Evolutionary conservation across 768 basidiomycete species (phyloP).

Genomic region (Mycena haematopus): DNA sequence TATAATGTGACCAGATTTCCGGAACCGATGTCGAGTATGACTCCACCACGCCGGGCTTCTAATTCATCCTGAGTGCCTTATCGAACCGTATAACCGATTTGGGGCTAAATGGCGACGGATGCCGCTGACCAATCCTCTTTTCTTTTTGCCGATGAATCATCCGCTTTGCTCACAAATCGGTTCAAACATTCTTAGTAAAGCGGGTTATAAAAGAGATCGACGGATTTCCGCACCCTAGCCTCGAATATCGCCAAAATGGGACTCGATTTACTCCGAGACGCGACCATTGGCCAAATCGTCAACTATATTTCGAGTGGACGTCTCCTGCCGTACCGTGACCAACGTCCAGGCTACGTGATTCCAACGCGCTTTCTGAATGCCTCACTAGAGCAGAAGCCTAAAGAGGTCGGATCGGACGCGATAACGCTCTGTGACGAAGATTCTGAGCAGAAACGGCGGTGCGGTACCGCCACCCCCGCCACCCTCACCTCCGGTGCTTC

Average conservation of each 20-base stretch:
- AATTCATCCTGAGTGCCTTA: too few species aligned
- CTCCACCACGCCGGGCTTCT: too few species aligned
- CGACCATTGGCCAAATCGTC: conserved; percentile 16
- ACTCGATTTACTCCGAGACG: conserved; percentile 14
- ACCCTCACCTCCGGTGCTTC: background rate
- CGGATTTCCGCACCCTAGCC: too few species aligned
- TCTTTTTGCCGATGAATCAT: too few species aligned
- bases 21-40: too few species aligned
- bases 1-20: too few species aligned
- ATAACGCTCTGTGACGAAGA: background rate
- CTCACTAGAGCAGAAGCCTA: background rate
- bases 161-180: too few species aligned
- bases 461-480: background rate
- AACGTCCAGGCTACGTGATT: conserved; percentile 4
- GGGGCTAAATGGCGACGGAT: too few species aligned
- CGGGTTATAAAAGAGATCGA: too few species aligned
- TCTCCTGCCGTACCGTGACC: conserved; percentile 9
- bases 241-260: background rate
- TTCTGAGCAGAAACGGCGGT: background rate
- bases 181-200: too few species aligned
- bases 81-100: too few species aligned
- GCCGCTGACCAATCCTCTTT: too few species aligned
- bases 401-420: background rate
- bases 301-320: conserved; percentile 7
- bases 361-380: conserved; percentile 3